These are phyloP conservation scores for Lizonia empirigonia DNA, from an alignment of 2,329 filamentous ascomycete species.

Conservation along the genomic window DNA sequence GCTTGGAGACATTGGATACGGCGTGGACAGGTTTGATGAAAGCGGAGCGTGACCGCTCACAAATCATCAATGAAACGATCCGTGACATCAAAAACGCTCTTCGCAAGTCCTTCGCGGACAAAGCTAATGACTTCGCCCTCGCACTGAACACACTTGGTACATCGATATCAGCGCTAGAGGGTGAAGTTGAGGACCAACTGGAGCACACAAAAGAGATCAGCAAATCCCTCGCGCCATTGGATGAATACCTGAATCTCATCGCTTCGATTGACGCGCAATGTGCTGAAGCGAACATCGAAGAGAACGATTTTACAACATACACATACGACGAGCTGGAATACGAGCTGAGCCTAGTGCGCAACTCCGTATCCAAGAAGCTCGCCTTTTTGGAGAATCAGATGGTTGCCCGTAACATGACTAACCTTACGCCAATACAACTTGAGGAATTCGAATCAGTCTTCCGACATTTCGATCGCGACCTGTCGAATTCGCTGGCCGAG, in stretches of 20 bases:
- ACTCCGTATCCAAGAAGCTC: slow-evolving; percentile 93
- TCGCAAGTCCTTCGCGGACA: slow-evolving; percentile 91
- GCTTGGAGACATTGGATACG: slow-evolving; percentile 78
- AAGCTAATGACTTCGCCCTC: slow-evolving; percentile 96
- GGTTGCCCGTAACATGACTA: slow-evolving; percentile 98
- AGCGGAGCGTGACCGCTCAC: slow-evolving; percentile 84
- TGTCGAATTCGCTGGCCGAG: slow-evolving; percentile 87
- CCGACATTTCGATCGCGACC: slow-evolving; percentile 93
- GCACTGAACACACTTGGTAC: slow-evolving; percentile 93
- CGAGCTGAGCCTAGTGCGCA: slow-evolving; percentile 88
- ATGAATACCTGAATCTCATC: slow-evolving; percentile 88
- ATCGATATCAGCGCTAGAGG: slow-evolving; percentile 95
- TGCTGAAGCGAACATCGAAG: slow-evolving; percentile 95
- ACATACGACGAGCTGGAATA: slow-evolving; percentile 96
- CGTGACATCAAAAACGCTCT: slow-evolving; percentile 97
- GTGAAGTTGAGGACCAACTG: slow-evolving; percentile 93
- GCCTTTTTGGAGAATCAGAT: slow-evolving; percentile 98
- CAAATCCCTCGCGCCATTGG: slow-evolving; percentile 84
- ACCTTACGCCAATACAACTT: slow-evolving; percentile 94
- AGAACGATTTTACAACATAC: slow-evolving; percentile 99
- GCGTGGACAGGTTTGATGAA: slow-evolving; percentile 82
- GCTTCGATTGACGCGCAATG: slow-evolving; percentile 86
- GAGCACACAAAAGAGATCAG: slow-evolving; percentile 84
- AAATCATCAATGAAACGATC: slow-evolving; percentile 97
- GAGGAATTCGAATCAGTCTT: slow-evolving; percentile 99